These are phyloP conservation scores for Fusarium chaquense DNA, from an alignment of 2,329 filamentous ascomycete species.

Conservation along the genomic window DNA sequence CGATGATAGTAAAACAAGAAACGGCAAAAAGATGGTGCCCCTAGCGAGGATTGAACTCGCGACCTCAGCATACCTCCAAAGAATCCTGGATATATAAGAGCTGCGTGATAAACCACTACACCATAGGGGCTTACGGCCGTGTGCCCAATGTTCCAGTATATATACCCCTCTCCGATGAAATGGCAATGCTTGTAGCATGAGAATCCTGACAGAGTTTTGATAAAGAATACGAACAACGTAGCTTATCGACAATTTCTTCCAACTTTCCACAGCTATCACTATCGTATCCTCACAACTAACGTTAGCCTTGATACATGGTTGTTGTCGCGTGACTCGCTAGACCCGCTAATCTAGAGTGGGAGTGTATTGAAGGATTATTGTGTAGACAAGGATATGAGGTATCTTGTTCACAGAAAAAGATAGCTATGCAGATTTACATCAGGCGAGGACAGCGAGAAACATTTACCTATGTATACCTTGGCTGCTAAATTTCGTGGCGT, in stretches of 20 bases:
- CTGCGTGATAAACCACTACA: constrained; percentile 42
- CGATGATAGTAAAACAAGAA: too few species aligned
- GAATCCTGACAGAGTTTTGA: background rate
- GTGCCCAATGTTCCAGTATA: background rate
- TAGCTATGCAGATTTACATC: background rate
- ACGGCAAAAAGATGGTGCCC: constrained; percentile 26
- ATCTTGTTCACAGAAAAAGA: background rate
- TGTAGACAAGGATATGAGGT: background rate
- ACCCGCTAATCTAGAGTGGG: background rate
- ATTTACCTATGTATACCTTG: background rate
- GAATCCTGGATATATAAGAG: constrained; percentile 38
- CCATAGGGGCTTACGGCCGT: constrained; percentile 35
- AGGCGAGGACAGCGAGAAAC: background rate
- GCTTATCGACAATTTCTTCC: too few species aligned
- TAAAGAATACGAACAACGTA: fast-evolving
- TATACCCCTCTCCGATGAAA: background rate
- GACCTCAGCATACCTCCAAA: constrained; percentile 39
- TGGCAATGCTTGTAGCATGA: fast-evolving
- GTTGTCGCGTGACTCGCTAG: background rate
- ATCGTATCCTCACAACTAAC: too few species aligned
- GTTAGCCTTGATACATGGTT: background rate
- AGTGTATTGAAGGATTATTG: background rate
- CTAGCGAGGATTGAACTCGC: constrained; percentile 41
- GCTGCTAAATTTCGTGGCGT: background rate
- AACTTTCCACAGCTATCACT: background rate